Percentiles rank a stretch among this genome's conserved stretches.
phyloP scores from a whole-genome alignment of 495 filamentous ascomycete genomes.

The Penicillium diatomitis region DNA sequence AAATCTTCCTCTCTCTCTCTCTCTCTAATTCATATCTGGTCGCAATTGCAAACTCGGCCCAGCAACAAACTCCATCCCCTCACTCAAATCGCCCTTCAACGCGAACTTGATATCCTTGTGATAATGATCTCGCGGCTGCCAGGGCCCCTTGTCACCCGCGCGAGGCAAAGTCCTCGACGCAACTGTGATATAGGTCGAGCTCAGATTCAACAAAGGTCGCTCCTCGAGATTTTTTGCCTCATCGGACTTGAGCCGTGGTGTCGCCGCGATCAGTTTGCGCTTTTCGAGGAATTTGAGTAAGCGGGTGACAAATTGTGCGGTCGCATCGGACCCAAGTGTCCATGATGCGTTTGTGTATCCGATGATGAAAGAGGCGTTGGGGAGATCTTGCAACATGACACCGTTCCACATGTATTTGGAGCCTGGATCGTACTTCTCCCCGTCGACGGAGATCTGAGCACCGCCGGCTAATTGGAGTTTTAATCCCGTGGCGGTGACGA shows the following conservation, averaged over 20 bases:
- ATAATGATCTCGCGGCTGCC: slow-evolving; percentile 47
- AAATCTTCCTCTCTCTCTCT: background rate
- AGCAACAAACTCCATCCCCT: slow-evolving; percentile 25
- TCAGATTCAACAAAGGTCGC: slow-evolving; percentile 34
- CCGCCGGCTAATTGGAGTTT: slow-evolving; percentile 45
- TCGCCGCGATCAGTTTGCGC: slow-evolving; percentile 26
- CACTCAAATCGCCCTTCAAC: slow-evolving; percentile 36
- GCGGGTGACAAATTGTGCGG: slow-evolving; percentile 38
- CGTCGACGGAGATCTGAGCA: slow-evolving; percentile 45
- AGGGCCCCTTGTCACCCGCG: slow-evolving; percentile 41
- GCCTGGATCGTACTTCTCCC: slow-evolving; percentile 34
- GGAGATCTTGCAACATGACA: slow-evolving; percentile 50
- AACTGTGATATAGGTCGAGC: slow-evolving; percentile 41
- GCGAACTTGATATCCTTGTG: slow-evolving; percentile 42
- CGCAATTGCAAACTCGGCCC: slow-evolving; percentile 15
- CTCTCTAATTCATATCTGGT: slow-evolving; percentile 12
- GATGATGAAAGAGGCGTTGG: slow-evolving; percentile 46
- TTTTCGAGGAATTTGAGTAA: slow-evolving; percentile 33
- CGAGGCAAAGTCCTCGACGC: slow-evolving; percentile 33
- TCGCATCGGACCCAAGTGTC: slow-evolving; percentile 51
- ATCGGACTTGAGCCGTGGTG: slow-evolving; percentile 28
- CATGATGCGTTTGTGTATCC: slow-evolving; percentile 51
- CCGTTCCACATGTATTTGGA: slow-evolving; percentile 49
- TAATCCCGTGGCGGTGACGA: slow-evolving; percentile 69
- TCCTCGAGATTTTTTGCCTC: slow-evolving; percentile 25